A percentile compares a stretch with the other conserved stretches of the same genome.
phyloP scores from a whole-genome alignment of 306 rosid genomes.

The Lathyrus sativus region DNA sequence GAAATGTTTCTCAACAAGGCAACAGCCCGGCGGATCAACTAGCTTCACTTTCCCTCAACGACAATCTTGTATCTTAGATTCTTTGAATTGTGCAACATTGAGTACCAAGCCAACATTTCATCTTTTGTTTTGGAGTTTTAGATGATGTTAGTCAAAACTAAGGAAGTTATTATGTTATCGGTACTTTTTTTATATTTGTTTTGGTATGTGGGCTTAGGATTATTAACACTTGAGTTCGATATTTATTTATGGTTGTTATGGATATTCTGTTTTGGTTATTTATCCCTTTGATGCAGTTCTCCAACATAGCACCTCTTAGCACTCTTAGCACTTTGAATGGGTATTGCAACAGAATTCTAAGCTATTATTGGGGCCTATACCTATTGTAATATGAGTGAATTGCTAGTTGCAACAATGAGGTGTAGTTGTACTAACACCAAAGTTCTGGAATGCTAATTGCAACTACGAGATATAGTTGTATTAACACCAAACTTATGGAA shows the following conservation, averaged over 20 bases:
- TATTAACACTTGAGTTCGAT: slow-evolving; percentile 7
- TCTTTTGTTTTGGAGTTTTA: not conserved
- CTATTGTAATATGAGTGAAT: no score
- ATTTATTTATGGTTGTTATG: slow-evolving; percentile 24
- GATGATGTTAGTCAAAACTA: slow-evolving; percentile 23
- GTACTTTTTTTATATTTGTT: not conserved
- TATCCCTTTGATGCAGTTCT: not conserved
- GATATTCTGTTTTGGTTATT: slow-evolving; percentile 23
- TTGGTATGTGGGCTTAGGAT: slow-evolving; percentile 14
- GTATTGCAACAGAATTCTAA: no score
- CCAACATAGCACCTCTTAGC: no score
- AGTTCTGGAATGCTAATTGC: no score
- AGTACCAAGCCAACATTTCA: not conserved
- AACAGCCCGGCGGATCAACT: slow-evolving; percentile 55
- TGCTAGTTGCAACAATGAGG: no score
- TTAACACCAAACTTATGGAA: no score
- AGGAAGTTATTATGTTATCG: slow-evolving; percentile 8
- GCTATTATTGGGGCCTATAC: no score
- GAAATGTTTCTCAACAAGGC: slow-evolving; percentile 64
- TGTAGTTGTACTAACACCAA: no score
- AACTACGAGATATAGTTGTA: no score
- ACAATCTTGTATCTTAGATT: slow-evolving; percentile 49
- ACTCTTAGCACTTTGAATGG: no score
- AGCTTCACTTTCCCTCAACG: slow-evolving; percentile 61
- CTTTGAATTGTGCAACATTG: not conserved